phyloP scores from a whole-genome alignment of 331 rosid species.

The Pyrus hybrid region DNA sequence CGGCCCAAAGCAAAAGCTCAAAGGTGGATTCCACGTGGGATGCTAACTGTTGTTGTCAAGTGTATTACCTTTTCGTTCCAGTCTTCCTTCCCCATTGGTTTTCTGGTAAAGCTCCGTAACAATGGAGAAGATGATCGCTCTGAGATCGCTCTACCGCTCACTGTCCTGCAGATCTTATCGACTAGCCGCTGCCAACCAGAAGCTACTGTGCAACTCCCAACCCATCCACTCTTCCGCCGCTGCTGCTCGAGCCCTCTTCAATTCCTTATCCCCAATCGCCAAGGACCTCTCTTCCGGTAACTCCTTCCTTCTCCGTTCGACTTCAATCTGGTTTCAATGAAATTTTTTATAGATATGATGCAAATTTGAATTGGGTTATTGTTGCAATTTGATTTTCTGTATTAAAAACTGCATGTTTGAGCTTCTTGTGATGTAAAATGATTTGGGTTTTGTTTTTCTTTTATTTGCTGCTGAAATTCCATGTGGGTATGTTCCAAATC shows the following conservation, averaged over 20 bases:
- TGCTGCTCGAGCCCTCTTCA: slow-evolving; percentile 25
- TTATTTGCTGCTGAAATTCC: not conserved
- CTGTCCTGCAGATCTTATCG: slow-evolving; percentile 48
- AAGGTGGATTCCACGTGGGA: not conserved
- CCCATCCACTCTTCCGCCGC: slow-evolving; percentile 9
- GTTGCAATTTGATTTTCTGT: not conserved
- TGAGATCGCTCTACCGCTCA: slow-evolving; percentile 59
- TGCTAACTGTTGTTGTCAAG: not conserved
- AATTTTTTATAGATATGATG: not conserved
- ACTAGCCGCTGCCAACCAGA: slow-evolving; percentile 22
- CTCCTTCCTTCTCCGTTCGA: not conserved
- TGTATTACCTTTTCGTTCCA: not conserved
- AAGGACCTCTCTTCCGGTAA: slow-evolving; percentile 41
- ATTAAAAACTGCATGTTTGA: not conserved
- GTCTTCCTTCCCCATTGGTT: not conserved
- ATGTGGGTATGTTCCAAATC: slow-evolving; percentile 3
- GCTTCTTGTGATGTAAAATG: not conserved
- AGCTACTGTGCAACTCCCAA: not conserved
- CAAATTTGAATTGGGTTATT: not conserved
- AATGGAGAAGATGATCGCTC: slow-evolving; percentile 50
- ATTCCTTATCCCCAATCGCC: slow-evolving; percentile 20
- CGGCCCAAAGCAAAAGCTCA: slow-evolving; percentile 13
- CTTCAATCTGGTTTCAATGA: too few relatives aligned
- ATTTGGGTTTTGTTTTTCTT: not conserved
- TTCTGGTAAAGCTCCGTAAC: not conserved